Base-by-base conservation (phyloP, 164 flowering plant species). In the Platanus orientalis region DNA sequence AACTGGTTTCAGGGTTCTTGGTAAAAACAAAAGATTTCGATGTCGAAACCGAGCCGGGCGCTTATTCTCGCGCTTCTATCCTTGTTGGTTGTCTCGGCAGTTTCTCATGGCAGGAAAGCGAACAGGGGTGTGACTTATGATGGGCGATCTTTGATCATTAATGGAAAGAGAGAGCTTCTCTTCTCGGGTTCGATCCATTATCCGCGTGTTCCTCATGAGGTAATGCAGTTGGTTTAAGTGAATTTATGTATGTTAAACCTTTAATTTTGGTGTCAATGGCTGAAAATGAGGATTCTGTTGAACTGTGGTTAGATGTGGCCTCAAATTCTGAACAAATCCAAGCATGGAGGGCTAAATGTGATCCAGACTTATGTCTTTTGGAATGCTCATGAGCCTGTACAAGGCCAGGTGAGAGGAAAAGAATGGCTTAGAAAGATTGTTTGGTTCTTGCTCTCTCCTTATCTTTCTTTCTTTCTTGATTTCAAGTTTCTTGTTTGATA, bases 321-420 rank as follows among this genome's bases (percentile, higher is more conserved):
- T 0, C 47, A 68, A 1, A 30, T 87, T 34, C 16, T 87, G 16
- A 26, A 40, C 2, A 80, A 72, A 62, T 84, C 85, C 13, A 83
- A 67, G 66, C 75, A 61, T 29, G 92, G 89, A 63, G 89, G 92
- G 6, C 14, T 83, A 58, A 82, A 86, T 73, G 61, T 61, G 60
- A 84, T 87, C 65, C 80, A 84, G 68, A 87, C 89, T n/a, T 87
- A 86, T 30, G 92, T 86, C 12, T 86, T 84, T 51, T 86, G 92
- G 89, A 86, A 86, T 58, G 36, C 78, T 40, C 92, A 86, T 71
- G 92, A 86, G 73, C 86, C 87, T 0, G 73, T 62, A 19, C 62
- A 78, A 40, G 92, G 89, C 47, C 68, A 82, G 84, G 91, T 85
- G 64, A 54, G 28, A 2, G 1, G 4, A 7, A 36, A 1, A 36